Base-by-base conservation (phyloP, 306 rosid genomes). In the Begonia peltatifolia region DNA sequence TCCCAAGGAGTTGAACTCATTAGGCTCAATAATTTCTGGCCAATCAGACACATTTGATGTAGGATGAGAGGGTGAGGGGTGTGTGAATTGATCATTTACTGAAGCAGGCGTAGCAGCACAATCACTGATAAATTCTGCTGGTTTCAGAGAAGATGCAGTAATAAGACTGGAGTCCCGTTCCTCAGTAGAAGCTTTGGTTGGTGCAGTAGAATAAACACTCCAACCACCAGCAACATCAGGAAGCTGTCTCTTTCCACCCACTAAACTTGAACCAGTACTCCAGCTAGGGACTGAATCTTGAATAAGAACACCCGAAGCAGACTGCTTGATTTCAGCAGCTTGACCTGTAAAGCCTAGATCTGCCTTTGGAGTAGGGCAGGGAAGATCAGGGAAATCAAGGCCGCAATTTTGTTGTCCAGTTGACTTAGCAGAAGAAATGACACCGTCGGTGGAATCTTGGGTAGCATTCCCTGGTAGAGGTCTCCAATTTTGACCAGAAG, bases 401-500 rank as follows among this genome's bases (percentile, higher is more conserved):
- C 17, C 42, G 10, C 56, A 54, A 42, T 47, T 63, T 70, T 60
- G 47, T 12, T 67, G 76, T n/a, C 67, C 72, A 59, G 54, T 42
- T 64, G 80, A 58, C 65, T 61, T 69, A 48, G 61, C 17, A 50
- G 25, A 14, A 50, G 87, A 76, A 61, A 55, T 69, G 67, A 55
- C 54, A 8, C 73, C 42, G 12, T 69, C 66, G 46, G 79, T 58
- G 69, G 64, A 50, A 15, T 47, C 18, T 12, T 18, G 18, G 38
- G 64, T 59, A 64, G 80, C 71, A 66, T 62, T 61, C 50, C 50
- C 51, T 11, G 52, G 57, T 48, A 76, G 76, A 63, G 64, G 59
- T 14, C 52, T 75, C 84, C 81, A 81, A 80, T 71, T 87, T 60
- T 76, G 84, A 11, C 75, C 79, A 50, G 88, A 75, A 69, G 94